phyloP scores from a whole-genome alignment of 2,329 filamentous ascomycete genomes.

The Lasiodiplodia hormozganensis region DNA sequence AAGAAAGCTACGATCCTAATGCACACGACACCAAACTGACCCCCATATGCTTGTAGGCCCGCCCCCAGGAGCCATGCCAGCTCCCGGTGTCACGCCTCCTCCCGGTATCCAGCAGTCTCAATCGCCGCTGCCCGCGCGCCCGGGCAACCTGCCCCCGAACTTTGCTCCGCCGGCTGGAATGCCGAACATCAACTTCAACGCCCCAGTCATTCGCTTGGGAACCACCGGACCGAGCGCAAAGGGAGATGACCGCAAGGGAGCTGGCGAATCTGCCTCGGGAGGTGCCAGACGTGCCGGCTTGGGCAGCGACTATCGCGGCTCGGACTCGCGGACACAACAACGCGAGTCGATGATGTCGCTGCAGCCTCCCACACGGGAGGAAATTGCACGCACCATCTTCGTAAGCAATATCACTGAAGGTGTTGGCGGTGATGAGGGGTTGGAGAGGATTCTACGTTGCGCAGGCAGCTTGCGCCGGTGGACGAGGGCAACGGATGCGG shows the following conservation, averaged over 20 bases:
- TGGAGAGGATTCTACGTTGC: constrained; percentile 79
- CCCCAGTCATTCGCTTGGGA: constrained; percentile 92
- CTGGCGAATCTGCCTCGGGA: constrained; percentile 44
- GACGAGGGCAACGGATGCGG: constrained; percentile 79
- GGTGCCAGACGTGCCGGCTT: constrained; percentile 55
- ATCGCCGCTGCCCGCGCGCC: constrained; percentile 77
- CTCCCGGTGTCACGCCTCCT: constrained; percentile 79
- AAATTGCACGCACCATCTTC: constrained; percentile 90
- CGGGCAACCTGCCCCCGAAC: constrained; percentile 78
- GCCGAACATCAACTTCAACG: constrained; percentile 98
- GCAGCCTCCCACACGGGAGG: constrained; percentile 84
- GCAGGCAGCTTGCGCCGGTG: constrained; percentile 83
- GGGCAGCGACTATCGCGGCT: constrained; percentile 61
- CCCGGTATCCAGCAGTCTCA: constrained; percentile 80
- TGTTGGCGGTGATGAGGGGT: constrained; percentile 74
- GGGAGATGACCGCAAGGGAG: constrained; percentile 55
- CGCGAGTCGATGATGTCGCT: constrained; percentile 75
- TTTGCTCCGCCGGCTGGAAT: constrained; percentile 91
- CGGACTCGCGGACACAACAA: constrained; percentile 71
- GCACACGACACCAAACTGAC: constrained; percentile 14
- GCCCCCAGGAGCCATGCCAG: constrained; percentile 69
- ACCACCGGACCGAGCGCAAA: constrained; percentile 67
- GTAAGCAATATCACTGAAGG: constrained; percentile 85
- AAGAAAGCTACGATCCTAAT: neutral
- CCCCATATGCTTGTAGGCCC: constrained; percentile 59